A percentile compares a stretch with the other conserved stretches of the same genome.
Conservation (phyloP, 1,139 yeast genomes). For the Magnusiomyces tetraspermus region DNA sequence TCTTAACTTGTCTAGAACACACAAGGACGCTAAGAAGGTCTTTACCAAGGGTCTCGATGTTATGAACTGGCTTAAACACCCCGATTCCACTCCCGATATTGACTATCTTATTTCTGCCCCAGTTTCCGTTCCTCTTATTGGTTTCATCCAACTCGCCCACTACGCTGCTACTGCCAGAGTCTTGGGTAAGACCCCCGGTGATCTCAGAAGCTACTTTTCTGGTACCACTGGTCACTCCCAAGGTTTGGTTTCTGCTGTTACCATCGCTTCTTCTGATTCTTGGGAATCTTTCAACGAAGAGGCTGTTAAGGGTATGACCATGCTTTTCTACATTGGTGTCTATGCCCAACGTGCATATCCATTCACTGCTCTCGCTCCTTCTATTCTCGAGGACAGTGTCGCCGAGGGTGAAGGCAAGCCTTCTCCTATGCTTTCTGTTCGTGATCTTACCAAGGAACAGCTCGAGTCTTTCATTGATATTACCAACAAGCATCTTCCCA, state of each 20-base stretch:
- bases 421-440: constrained; percentile 91
- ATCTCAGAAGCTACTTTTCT: constrained; percentile 55
- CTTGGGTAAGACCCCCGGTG: constrained; percentile 84
- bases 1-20: constrained; percentile 56
- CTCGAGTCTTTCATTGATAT: constrained; percentile 70
- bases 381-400: constrained; percentile 84
- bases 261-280: constrained; percentile 73
- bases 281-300: constrained; percentile 76
- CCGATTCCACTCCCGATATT: constrained; percentile 79
- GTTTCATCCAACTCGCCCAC: constrained; percentile 90
- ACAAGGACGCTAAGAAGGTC: constrained; percentile 73
- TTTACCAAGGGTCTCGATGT: constrained; percentile 92
- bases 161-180: constrained; percentile 80
- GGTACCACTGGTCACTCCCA: constrained; percentile 99
- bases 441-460: constrained; percentile 74
- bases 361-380: constrained; percentile 87
- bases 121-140: constrained; percentile 89
- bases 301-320: constrained; percentile 68
- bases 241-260: constrained; percentile 90
- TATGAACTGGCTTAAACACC: constrained; percentile 73
- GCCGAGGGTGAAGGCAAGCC: constrained; percentile 96
- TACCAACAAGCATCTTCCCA: constrained; percentile 89
- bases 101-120: constrained; percentile 88
- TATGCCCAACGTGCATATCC: constrained; percentile 88
- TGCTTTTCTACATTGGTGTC: constrained; percentile 87